Base-by-base conservation (phyloP, 139 green algal species). In the Diplosphaera chodatii region DNA sequence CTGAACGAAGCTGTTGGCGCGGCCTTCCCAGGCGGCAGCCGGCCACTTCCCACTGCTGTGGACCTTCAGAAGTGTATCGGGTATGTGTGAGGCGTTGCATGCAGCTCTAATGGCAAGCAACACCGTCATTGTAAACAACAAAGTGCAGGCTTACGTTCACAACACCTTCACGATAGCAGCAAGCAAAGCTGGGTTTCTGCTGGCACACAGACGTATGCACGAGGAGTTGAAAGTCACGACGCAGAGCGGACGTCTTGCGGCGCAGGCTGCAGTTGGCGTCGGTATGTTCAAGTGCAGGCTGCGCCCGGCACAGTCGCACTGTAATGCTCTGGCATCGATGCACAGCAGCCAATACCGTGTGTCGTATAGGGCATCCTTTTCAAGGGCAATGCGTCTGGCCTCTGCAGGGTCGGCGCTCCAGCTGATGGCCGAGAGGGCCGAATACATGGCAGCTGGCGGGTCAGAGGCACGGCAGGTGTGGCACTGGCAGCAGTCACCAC, bases 41-140 rank as follows among this genome's bases (percentile, higher is more conserved):
- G 84, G 31, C 64, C 77, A 23, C 80, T 94, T 67, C 83, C 88
- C 22, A 84, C 80, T 3, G 74, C 87, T 1, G 86, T 88, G 30
- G 91, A 96, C 41, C 85, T 97, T 66, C 90, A 96, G 78, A 87
- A 88, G 63, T 84, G 76, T 68, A 90, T 95, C 40, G 82, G 79
- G 82, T 88, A 32, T 70, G 84, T 56, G n/a, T n/a, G n/a, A n/a
- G n/a, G n/a, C n/a, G n/a, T n/a, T n/a, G n/a, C n/a, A n/a, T n/a
- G n/a, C n/a, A n/a, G n/a, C n/a, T n/a, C n/a, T n/a, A n/a, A n/a
- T n/a, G n/a, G n/a, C n/a, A n/a, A n/a, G n/a, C n/a, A n/a, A n/a
- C n/a, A n/a, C n/a, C n/a, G n/a, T n/a, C n/a, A n/a, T n/a, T n/a
- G 37, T 13, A 48, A 48, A 48, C 13, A 21, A 13, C 37, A 8